These are phyloP conservation scores for Amphicarpaea edgeworthii DNA, from an alignment of 306 rosid genomes.

Conservation along the genomic window DNA sequence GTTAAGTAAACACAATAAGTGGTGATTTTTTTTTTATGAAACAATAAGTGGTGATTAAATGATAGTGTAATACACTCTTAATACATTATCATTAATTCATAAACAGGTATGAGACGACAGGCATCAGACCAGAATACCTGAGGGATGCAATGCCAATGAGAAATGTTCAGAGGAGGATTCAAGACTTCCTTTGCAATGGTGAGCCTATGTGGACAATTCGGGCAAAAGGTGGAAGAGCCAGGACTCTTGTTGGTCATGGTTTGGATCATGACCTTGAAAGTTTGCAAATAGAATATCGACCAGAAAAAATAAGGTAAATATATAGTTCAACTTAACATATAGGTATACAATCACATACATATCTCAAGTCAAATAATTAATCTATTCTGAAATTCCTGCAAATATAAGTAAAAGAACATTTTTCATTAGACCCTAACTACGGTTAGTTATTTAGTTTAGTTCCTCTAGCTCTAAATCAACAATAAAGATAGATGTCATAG, in stretches of 20 bases:
- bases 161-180: constrained; percentile 82
- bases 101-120: constrained; percentile 85
- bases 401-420: neutral
- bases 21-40: no score
- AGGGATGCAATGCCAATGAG: constrained; percentile 85
- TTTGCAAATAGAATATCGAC: constrained; percentile 75
- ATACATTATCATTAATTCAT: no score
- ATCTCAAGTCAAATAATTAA: neutral
- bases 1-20: no score
- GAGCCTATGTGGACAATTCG: constrained; percentile 88
- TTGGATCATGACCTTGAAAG: constrained; percentile 85
- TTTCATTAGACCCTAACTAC: neutral
- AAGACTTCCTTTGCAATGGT: constrained; percentile 89
- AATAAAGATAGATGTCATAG: neutral
- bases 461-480: neutral
- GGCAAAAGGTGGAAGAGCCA: constrained; percentile 70
- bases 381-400: neutral
- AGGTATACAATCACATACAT: neutral
- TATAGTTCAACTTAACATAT: neutral
- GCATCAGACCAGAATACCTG: constrained; percentile 79
- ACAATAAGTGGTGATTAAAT: no score
- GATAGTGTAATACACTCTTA: no score
- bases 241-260: constrained; percentile 89
- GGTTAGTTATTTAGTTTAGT: neutral
- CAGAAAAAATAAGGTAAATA: constrained; percentile 73